Base-by-base conservation (phyloP, 176 grass and related monocot species). In the Cenchrus purpureus region DNA sequence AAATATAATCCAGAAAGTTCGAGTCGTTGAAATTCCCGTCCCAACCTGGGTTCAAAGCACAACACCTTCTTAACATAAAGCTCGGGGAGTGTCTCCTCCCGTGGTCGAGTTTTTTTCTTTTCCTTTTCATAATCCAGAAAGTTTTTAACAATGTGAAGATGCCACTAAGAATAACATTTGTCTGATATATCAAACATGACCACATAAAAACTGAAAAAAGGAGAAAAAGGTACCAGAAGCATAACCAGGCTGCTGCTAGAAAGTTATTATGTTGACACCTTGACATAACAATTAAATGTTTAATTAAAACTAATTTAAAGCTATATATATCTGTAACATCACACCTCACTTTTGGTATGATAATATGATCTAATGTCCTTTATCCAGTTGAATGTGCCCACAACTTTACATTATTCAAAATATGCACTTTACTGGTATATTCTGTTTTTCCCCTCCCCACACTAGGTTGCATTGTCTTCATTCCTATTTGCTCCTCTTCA, bases 161-260 rank as follows among this genome's bases (percentile, higher is more conserved):
- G 73, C 46, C 20, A 28, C n/a, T 52, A 31, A 78, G 4, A 14
- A 59, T 73, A 55, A 10, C 12, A 51, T 74, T 50, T 80, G 43
- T 65, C 7, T 82, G 56, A n/a, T 51, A 73, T 12, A 82, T 56
- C 6, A 56, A 44, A 82, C 12, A 86, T 34, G 17, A 45, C 11
- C 31, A 81, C 20, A 86, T 5, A 7, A 31, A 74, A 54, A 53
- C 8, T 34, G 8, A 14, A 62, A 6, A 49, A 64, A 16, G 28
- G 12, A 65, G 0, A 10, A 57, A 63, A 82, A 14, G 0, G 2
- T 54, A 63, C 2, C n/a, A 17, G 66, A 65, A 79, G 32, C 53
- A 37, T 65, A 66, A 79, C 46, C 29, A 54, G n/a, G 46, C 28
- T 64, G n/a, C 6, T 65, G 32, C 45, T 34, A 56, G 15, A 4